A percentile compares a stretch with the other conserved stretches of the same genome.
Conservation (phyloP, 1,284 basidiomycete species). For the Cryptococcus sp. region DNA sequence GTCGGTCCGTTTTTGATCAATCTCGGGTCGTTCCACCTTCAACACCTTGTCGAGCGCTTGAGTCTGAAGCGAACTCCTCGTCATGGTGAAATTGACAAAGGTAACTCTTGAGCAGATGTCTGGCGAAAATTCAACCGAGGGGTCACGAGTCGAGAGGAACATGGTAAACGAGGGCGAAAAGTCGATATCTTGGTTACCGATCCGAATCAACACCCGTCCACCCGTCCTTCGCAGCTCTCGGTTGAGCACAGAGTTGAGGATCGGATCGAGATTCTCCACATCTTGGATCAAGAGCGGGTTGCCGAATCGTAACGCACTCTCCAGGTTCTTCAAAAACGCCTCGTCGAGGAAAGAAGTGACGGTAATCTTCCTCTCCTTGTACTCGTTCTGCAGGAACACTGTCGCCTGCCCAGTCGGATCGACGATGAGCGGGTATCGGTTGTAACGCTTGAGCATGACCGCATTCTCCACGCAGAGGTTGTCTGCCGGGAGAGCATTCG, state of each 20-base stretch:
- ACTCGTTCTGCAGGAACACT: constrained; percentile 87
- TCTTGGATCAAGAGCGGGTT: constrained; percentile 97
- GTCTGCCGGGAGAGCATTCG: constrained; percentile 88
- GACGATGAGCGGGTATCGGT: constrained; percentile 95
- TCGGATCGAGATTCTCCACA: constrained; percentile 95
- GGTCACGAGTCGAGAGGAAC: constrained; percentile 96
- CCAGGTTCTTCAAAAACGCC: constrained; percentile 95
- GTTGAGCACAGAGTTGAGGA: constrained; percentile 95
- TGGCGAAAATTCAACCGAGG: constrained; percentile 94
- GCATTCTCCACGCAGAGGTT: constrained; percentile 97
- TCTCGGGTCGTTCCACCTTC: constrained; percentile 93
- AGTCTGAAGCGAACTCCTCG: constrained; percentile 92
- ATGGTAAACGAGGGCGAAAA: constrained; percentile 99
- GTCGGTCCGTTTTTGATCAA: constrained; percentile 94
- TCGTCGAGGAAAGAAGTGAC: constrained; percentile 98
- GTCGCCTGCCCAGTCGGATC: constrained; percentile 99
- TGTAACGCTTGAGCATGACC: constrained; percentile 97
- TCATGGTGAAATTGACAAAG: constrained; percentile 99
- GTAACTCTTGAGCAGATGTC: constrained; percentile 98
- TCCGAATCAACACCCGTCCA: constrained; percentile 92
- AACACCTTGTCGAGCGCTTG: constrained; percentile 96
- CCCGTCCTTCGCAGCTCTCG: constrained; percentile 92
- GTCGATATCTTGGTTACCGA: constrained; percentile 99
- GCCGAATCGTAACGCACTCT: constrained; percentile 97
- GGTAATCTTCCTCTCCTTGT: constrained; percentile 93